phyloP scores from a whole-genome alignment of 1,284 basidiomycete species.

The Neonothopanus nambi region DNA sequence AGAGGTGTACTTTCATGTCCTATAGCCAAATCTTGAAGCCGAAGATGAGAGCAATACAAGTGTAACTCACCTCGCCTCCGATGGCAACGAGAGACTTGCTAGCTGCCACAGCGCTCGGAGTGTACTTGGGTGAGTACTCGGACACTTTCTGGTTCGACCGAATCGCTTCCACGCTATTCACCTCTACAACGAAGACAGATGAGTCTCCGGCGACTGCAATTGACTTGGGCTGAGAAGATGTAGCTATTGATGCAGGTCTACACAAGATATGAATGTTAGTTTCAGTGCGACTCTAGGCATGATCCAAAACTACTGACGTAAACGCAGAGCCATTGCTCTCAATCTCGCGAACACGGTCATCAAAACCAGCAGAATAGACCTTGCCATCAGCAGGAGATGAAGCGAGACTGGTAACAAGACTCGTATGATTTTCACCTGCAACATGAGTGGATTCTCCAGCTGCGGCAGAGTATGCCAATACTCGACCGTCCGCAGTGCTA shows the following conservation, averaged over 20 bases:
- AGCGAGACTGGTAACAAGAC: slow-evolving; percentile 69
- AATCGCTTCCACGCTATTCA: slow-evolving; percentile 66
- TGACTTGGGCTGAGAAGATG: slow-evolving; percentile 73
- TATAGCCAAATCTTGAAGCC: slow-evolving; percentile 28
- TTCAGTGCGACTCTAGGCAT: neutral
- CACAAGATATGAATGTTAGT: neutral
- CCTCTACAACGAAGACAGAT: slow-evolving; percentile 74
- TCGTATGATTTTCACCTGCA: slow-evolving; percentile 70
- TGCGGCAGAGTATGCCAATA: slow-evolving; percentile 62
- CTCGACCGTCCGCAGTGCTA: slow-evolving; percentile 83
- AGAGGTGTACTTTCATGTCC: slow-evolving; percentile 76
- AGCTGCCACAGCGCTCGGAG: slow-evolving; percentile 60
- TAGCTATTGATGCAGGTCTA: slow-evolving; percentile 49
- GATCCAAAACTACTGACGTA: slow-evolving; percentile 46
- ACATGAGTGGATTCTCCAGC: slow-evolving; percentile 49
- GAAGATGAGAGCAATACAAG: neutral
- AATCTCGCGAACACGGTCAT: slow-evolving; percentile 77
- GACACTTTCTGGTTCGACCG: slow-evolving; percentile 66
- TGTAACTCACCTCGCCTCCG: slow-evolving; percentile 65
- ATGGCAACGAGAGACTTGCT: slow-evolving; percentile 61
- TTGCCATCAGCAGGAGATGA: slow-evolving; percentile 45
- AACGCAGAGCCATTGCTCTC: slow-evolving; percentile 47
- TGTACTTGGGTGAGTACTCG: slow-evolving; percentile 52
- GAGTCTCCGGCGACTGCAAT: slow-evolving; percentile 63
- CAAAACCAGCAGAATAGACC: slow-evolving; percentile 75